A percentile compares a stretch with the other conserved stretches of the same genome.
These are phyloP conservation scores for Phytophthora syringae DNA, from an alignment of 352 stramenopile genomes.

Conservation along the genomic window DNA sequence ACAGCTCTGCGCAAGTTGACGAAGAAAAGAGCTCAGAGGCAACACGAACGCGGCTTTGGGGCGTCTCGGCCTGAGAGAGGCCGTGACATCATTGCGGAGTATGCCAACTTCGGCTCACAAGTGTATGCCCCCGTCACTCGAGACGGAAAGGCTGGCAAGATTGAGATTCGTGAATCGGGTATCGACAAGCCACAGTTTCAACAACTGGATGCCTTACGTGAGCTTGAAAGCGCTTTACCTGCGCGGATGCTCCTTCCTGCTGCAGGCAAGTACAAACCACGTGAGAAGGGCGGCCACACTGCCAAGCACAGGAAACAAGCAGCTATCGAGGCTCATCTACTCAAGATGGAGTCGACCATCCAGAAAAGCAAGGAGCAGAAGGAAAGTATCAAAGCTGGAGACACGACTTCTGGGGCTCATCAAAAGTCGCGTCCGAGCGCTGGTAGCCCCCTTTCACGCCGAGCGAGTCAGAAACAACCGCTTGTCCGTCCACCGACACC, in stretches of 20 bases:
- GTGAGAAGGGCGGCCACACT: constrained; percentile 59
- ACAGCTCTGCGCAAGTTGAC: constrained; percentile 91
- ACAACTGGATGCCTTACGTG: constrained; percentile 59
- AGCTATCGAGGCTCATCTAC: constrained; percentile 78
- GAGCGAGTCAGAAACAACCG: constrained; percentile 50
- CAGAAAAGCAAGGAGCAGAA: constrained; percentile 61
- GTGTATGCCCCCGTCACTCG: constrained; percentile 88
- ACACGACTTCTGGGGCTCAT: neutral
- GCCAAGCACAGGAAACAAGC: constrained; percentile 83
- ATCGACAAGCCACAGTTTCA: constrained; percentile 61
- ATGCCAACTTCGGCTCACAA: constrained; percentile 79
- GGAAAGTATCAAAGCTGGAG: constrained; percentile 8
- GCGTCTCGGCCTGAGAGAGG: constrained; percentile 42
- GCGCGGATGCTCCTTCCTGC: constrained; percentile 54
- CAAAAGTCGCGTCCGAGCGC: neutral
- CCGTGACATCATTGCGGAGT: constrained; percentile 92
- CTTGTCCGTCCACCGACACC: constrained; percentile 83
- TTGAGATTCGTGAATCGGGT: constrained; percentile 58
- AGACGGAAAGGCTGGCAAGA: constrained; percentile 60
- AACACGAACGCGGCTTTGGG: constrained; percentile 30
- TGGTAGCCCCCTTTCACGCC: constrained; percentile 28
- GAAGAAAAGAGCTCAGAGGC: constrained; percentile 77
- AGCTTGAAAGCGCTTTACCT: constrained; percentile 72
- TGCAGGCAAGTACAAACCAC: constrained; percentile 49
- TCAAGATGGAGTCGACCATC: constrained; percentile 90